These are phyloP conservation scores for Buxus sempervirens DNA, from an alignment of 164 flowering plant genomes.

Conservation along the genomic window DNA sequence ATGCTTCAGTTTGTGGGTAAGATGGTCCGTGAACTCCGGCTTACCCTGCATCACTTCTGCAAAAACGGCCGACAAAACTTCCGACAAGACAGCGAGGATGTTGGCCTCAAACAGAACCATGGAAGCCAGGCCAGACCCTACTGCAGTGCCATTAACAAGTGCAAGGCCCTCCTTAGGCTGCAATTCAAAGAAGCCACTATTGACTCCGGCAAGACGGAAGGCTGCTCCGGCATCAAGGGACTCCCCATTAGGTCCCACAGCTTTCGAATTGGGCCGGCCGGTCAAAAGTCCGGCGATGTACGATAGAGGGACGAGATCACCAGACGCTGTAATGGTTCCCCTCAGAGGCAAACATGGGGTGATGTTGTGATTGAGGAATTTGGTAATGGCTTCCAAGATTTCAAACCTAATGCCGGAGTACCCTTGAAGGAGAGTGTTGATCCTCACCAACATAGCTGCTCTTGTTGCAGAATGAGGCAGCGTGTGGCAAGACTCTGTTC, in stretches of 20 bases:
- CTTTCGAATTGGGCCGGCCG: conserved; percentile 31
- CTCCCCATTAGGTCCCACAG: conserved; percentile 25
- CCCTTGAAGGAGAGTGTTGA: conserved; percentile 35
- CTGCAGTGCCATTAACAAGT: conserved; percentile 35
- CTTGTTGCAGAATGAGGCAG: conserved; percentile 28
- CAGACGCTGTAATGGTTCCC: conserved; percentile 33
- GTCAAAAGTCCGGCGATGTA: conserved; percentile 33
- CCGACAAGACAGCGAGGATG: conserved; percentile 20
- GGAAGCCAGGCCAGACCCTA: conserved; percentile 33
- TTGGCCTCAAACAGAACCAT: conserved; percentile 30
- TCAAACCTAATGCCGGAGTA: conserved; percentile 35
- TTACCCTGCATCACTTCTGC: conserved; percentile 35
- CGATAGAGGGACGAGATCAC: conserved; percentile 33
- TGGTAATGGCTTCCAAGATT: conserved; percentile 30
- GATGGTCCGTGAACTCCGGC: conserved; percentile 30
- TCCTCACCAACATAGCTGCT: conserved; percentile 34
- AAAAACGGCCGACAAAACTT: conserved; percentile 24
- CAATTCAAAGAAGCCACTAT: conserved; percentile 22
- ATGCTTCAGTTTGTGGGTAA: conserved; percentile 32
- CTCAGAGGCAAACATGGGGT: conserved; percentile 33
- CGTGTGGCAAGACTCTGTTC: conserved; percentile 24
- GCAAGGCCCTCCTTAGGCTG: conserved; percentile 39
- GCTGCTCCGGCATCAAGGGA: conserved; percentile 22
- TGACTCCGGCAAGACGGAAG: conserved; percentile 23
- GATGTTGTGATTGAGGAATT: conserved; percentile 26